Evolutionary conservation across 768 basidiomycete species (phyloP), one percentile per base, ranked within the genome.

Genomic region (Tephrocybe sp.): DNA sequence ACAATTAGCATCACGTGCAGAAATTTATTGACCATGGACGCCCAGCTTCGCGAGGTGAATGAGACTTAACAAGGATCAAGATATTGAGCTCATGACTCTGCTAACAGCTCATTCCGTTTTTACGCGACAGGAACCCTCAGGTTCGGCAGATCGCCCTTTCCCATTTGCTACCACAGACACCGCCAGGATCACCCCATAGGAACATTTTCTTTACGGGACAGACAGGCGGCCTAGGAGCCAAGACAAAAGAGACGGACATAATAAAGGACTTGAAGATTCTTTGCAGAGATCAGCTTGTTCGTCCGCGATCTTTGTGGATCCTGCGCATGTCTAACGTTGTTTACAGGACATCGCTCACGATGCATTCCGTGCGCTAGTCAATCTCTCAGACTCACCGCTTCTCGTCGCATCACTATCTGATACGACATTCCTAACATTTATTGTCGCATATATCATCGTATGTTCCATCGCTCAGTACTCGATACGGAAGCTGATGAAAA

Each of bases 301-400:
- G 79, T 46, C 33, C 30, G 39, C 34, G 1, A 22, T 53, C 35
- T 35, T 26, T 49, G 20, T 20, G 36, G 46, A 4, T 7, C 26
- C 26, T 55, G 20, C 30, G 33, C 20, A 9, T 17, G 5, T 52
- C 36, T 20, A 42, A 65, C 51, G 53, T 34, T 31, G 26, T 36
- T 45, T 23, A 11, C 60, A 97, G 92, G 82, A 84, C 50, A 82
- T 92, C 45, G 91, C 96, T 1, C 96, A 98, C 60, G 94, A 97
- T 73, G 96, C 96, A 2, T 89, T 98, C 66, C 84, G 90, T 54
- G 93, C 94, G 2, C 76, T 98, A 44, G 85, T 98, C 65, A 98
- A 98, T 70, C 78, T 98, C 31, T 90, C 93, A 2, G 94, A 95
- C 68, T 88, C 87, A 26, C 75, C 87, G 7, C 67, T 85, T 16